Percentiles rank a stretch among this genome's conserved stretches.
phyloP scores from a whole-genome alignment of 2,329 filamentous ascomycete species.

The Coleophoma crateriformis region DNA sequence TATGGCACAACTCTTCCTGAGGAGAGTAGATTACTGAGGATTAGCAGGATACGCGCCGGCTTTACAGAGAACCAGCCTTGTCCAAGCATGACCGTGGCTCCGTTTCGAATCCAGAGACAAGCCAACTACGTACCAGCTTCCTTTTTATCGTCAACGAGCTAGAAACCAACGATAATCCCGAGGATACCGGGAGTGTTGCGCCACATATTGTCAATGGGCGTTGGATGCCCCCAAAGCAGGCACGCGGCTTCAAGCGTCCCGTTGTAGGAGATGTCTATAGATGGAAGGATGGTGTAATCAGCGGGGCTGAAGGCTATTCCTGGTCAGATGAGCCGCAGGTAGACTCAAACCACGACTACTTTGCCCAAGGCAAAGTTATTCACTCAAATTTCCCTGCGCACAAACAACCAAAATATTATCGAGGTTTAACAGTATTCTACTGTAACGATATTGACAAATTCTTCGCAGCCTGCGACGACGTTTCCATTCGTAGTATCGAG shows the following conservation, averaged over 20 bases:
- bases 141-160: conserved; percentile 34
- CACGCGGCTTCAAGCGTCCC: conserved; percentile 11
- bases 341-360: conserved; percentile 3
- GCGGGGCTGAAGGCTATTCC: conserved; percentile 5
- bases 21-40: too few species aligned
- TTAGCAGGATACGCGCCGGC: too few species aligned
- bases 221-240: conserved; percentile 16
- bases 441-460: conserved; percentile 11
- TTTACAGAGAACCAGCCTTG: background rate
- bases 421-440: conserved; percentile 10
- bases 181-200: conserved; percentile 6
- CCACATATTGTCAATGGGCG: conserved; percentile 8
- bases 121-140: conserved; percentile 20
- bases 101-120: too few species aligned
- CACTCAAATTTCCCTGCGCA: background rate
- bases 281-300: conserved; percentile 14
- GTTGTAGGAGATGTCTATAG: conserved; percentile 14
- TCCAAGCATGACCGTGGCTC: background rate
- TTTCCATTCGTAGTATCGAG: background rate
- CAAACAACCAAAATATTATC: conserved; percentile 4
- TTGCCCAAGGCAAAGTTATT: conserved; percentile 5
- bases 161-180: conserved; percentile 25
- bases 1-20: too few species aligned
- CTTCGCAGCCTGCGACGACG: conserved; percentile 5
- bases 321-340: conserved; percentile 3